A percentile compares a stretch with the other conserved stretches of the same genome.
phyloP scores from a whole-genome alignment of 495 filamentous ascomycete genomes.

The Staphylotrichum tortipilum region DNA sequence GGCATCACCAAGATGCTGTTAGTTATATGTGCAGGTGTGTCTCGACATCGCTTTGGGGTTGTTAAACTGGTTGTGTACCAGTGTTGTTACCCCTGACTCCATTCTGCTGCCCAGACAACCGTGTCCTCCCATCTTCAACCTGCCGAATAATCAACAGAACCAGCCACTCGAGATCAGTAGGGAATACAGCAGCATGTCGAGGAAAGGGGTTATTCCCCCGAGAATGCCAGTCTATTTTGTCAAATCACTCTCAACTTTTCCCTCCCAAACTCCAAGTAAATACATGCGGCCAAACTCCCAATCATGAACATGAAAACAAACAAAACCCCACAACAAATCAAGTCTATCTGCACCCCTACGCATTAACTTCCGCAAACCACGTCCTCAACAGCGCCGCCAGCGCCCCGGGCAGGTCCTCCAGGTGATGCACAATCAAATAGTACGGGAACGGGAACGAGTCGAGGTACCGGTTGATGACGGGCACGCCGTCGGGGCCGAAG shows the following conservation, averaged over 20 bases:
- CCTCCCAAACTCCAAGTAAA: background rate
- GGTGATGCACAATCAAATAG: constrained; percentile 87
- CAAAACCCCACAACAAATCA: background rate
- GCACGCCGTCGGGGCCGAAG: constrained; percentile 59
- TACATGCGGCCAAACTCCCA: background rate
- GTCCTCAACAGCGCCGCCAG: constrained; percentile 82
- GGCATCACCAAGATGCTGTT: too few relatives aligned
- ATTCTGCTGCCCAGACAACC: too few relatives aligned
- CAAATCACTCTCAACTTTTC: constrained; percentile 2
- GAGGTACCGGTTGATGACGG: constrained; percentile 74
- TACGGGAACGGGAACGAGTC: constrained; percentile 95
- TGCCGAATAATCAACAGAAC: too few relatives aligned
- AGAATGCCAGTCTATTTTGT: background rate
- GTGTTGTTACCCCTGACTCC: too few relatives aligned
- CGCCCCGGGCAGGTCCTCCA: constrained; percentile 81
- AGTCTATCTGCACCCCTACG: constrained; percentile 14
- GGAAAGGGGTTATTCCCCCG: background rate
- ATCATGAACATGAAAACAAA: background rate
- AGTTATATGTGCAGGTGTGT: too few relatives aligned
- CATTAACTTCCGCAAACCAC: constrained; percentile 87
- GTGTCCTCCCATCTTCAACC: too few relatives aligned
- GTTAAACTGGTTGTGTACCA: too few relatives aligned
- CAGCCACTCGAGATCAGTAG: too few relatives aligned
- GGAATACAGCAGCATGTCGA: background rate
- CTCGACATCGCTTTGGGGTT: too few relatives aligned